These are phyloP conservation scores for Dionaea muscipula DNA, from an alignment of 179 eudicot species.

Conservation along the genomic window DNA sequence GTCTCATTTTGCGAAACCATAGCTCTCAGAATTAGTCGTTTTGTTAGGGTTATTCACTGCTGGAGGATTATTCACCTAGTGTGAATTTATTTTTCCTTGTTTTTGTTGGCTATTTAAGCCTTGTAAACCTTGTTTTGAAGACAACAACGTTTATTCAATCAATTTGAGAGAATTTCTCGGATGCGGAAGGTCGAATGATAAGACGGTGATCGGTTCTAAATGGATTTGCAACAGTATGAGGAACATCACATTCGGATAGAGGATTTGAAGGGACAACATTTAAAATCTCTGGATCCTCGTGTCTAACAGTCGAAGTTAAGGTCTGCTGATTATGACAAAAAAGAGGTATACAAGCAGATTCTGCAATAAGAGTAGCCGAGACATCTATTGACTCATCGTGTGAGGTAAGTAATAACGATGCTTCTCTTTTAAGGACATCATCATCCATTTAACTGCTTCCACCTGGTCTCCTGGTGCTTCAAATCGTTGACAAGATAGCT, in stretches of 20 bases:
- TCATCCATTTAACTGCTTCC: background rate
- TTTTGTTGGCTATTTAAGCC: no score
- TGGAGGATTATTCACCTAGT: no score
- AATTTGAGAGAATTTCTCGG: no score
- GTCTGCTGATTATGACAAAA: conserved; percentile 5
- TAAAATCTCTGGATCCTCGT: conserved; percentile 6
- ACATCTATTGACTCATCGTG: background rate
- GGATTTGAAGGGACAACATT: conserved; percentile 5
- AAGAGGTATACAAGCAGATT: conserved; percentile 2
- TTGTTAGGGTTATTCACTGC: no score
- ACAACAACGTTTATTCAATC: no score
- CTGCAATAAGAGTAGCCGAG: conserved; percentile 9
- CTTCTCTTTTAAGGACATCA: no score
- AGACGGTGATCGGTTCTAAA: conserved; percentile 8
- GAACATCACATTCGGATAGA: background rate
- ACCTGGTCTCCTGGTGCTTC: conserved; percentile 8
- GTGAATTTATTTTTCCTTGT: no score
- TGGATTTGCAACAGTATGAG: conserved; percentile 6
- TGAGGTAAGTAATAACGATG: conserved; percentile 4
- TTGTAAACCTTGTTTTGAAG: no score
- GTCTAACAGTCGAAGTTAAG: conserved; percentile 5
- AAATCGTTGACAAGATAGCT: conserved; percentile 4
- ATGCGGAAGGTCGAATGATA: no score
- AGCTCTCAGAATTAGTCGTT: no score
- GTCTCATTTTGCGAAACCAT: no score